Evolutionary conservation across 2,329 filamentous ascomycete genomes (phyloP).

Genomic region (Aspergillus bombycis): DNA sequence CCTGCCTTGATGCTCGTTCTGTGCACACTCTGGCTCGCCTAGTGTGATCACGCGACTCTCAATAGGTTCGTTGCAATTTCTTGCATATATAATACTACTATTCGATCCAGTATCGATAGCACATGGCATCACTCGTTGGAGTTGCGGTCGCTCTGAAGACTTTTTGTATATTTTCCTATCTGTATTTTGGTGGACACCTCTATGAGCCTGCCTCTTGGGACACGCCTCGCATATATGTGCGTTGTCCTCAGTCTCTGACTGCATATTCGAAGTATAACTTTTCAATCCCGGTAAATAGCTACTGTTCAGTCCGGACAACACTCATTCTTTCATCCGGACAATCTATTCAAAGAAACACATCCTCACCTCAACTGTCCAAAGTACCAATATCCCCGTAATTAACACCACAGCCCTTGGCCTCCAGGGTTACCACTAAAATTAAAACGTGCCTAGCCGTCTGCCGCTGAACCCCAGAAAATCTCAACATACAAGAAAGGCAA

Average conservation of each 20-base stretch:
- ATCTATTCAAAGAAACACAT: not conserved
- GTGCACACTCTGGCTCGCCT: slow-evolving; percentile 17
- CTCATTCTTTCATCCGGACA: not conserved
- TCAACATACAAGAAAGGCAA: not conserved
- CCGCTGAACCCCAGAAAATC: not conserved
- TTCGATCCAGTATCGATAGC: not conserved
- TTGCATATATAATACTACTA: not conserved
- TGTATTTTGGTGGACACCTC: not conserved
- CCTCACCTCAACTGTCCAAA: not conserved
- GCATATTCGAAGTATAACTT: not conserved
- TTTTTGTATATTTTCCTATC: not conserved
- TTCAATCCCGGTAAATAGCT: not conserved
- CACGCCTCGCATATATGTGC: not conserved
- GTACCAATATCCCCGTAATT: not conserved
- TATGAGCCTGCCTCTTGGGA: not conserved
- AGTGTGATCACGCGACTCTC: not conserved
- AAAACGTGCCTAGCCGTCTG: not conserved
- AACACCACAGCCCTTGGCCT: not conserved
- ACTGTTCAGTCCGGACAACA: not conserved
- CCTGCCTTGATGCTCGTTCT: slow-evolving; percentile 20
- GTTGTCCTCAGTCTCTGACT: not conserved
- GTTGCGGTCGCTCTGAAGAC: not conserved
- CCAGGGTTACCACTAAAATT: not conserved
- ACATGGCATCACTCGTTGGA: not conserved
- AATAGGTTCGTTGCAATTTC: not conserved